These are phyloP conservation scores for Apiospora saccharicola DNA, from an alignment of 2,329 filamentous ascomycete species.

Conservation along the genomic window DNA sequence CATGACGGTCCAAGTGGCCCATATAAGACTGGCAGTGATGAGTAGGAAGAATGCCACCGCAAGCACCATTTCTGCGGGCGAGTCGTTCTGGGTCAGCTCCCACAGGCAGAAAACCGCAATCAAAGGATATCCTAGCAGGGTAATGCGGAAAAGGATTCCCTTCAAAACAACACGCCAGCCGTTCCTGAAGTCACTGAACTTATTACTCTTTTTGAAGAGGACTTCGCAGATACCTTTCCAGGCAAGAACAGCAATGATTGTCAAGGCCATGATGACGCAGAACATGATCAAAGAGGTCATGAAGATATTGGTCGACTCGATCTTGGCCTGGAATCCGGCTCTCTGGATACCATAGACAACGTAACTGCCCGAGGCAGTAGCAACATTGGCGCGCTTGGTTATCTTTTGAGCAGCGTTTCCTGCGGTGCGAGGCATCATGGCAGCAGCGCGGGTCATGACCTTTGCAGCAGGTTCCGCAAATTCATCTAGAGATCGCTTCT, in stretches of 20 bases:
- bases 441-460: conserved; percentile 62
- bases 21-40: conserved; percentile 78
- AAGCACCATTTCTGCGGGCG: conserved; percentile 83
- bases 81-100: conserved; percentile 90
- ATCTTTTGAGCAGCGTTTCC: conserved; percentile 46
- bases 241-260: conserved; percentile 73
- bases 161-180: conserved; percentile 93
- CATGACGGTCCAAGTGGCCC: conserved; percentile 91
- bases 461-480: conserved; percentile 44
- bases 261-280: conserved; percentile 80
- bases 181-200: conserved; percentile 92
- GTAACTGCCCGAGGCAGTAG: conserved; percentile 61
- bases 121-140: conserved; percentile 90
- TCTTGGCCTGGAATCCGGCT: conserved; percentile 83
- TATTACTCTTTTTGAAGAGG: conserved; percentile 77
- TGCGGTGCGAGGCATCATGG: conserved; percentile 55
- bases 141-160: conserved; percentile 90
- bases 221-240: conserved; percentile 87
- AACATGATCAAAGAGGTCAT: conserved; percentile 92
- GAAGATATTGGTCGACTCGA: conserved; percentile 93
- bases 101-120: conserved; percentile 91
- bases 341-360: conserved; percentile 84
- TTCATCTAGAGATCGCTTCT: conserved; percentile 49
- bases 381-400: conserved; percentile 63
- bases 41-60: conserved; percentile 89